phyloP scores from a whole-genome alignment of 2,329 filamentous ascomycete species.

The Fusarium begoniae region DNA sequence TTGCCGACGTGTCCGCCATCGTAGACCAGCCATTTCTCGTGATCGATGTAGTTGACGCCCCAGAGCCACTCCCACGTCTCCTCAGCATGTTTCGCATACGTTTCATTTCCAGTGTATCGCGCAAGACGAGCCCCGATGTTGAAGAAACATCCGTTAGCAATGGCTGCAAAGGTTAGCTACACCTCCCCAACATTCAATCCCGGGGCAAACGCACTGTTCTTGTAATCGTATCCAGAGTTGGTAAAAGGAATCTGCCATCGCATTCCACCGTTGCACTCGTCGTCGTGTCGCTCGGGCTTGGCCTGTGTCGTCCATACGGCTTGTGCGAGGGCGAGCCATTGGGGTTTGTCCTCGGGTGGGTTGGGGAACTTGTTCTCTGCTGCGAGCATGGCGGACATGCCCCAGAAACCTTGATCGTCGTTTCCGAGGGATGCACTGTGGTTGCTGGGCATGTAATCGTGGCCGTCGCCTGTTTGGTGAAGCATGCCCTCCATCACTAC shows the following conservation, averaged over 20 bases:
- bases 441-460: constrained; percentile 69
- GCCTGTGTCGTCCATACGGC: constrained; percentile 74
- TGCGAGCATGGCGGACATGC: constrained; percentile 72
- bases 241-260: constrained; percentile 81
- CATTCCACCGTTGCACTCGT: constrained; percentile 73
- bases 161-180: constrained; percentile 49
- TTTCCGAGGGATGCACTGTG: constrained; percentile 70
- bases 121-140: constrained; percentile 75
- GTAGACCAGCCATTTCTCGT: constrained; percentile 68
- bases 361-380: constrained; percentile 72
- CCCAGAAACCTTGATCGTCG: constrained; percentile 78
- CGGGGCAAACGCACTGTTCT: constrained; percentile 59
- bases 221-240: constrained; percentile 82
- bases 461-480: constrained; percentile 64
- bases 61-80: constrained; percentile 71
- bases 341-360: constrained; percentile 60
- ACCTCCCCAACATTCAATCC: neutral
- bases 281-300: constrained; percentile 68
- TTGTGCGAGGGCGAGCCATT: constrained; percentile 73
- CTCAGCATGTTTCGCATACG: constrained; percentile 70
- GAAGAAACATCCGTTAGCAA: constrained; percentile 71
- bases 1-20: constrained; percentile 68
- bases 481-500: constrained; percentile 65
- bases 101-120: constrained; percentile 72
- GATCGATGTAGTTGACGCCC: constrained; percentile 65